These are phyloP conservation scores for Candida ficus DNA, from an alignment of 805 yeast species.

Conservation along the genomic window DNA sequence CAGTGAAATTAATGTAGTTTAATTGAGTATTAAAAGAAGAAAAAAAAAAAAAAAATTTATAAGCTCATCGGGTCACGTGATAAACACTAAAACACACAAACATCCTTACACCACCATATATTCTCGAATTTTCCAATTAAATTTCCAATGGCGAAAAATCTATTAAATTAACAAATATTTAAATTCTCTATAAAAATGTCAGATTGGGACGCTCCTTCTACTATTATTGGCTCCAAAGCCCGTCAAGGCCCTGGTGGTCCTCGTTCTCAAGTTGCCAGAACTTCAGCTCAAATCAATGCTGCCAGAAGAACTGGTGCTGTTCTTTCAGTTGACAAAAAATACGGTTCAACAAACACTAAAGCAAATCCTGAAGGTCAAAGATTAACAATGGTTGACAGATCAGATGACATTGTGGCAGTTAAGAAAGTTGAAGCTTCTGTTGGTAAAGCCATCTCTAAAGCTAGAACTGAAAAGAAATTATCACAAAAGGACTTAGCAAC, in stretches of 20 bases:
- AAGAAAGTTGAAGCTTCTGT: slow-evolving; percentile 80
- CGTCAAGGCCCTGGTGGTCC: slow-evolving; percentile 88
- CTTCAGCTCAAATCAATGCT: slow-evolving; percentile 75
- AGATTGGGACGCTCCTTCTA: slow-evolving; percentile 85
- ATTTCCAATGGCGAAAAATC: too few relatives aligned
- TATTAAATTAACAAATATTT: too few relatives aligned
- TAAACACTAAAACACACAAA: too few relatives aligned
- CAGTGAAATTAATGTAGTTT: too few relatives aligned
- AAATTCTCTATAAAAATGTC: too few relatives aligned
- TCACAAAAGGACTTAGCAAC: slow-evolving; percentile 97
- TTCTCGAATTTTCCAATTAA: not conserved
- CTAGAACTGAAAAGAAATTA: slow-evolving; percentile 80
- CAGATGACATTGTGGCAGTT: slow-evolving; percentile 89
- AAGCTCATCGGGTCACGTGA: not conserved
- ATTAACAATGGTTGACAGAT: slow-evolving; percentile 86
- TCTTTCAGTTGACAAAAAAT: slow-evolving; percentile 90
- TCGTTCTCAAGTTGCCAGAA: slow-evolving; percentile 74
- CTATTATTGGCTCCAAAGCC: slow-evolving; percentile 85
- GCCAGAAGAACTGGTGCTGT: slow-evolving; percentile 93
- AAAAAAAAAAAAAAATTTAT: not conserved
- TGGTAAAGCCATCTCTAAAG: slow-evolving; percentile 82
- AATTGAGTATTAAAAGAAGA: not conserved
- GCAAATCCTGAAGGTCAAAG: slow-evolving; percentile 90
- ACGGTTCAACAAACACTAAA: slow-evolving; percentile 55
- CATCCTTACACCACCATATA: not conserved